Base-by-base conservation (phyloP, 805 yeast species). In the Debaryomyces prosopidis region DNA sequence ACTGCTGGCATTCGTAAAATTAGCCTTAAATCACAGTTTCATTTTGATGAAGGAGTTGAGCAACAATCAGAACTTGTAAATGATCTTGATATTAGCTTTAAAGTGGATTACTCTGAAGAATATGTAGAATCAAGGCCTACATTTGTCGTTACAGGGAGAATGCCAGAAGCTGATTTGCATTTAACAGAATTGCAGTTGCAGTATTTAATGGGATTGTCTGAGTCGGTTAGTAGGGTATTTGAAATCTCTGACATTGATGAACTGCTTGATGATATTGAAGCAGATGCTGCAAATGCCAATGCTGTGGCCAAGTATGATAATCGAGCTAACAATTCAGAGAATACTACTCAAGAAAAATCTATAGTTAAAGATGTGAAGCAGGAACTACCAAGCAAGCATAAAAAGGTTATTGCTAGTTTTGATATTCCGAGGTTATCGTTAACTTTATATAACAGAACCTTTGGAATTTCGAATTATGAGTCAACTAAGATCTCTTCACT, bases 181-280 rank as follows among this genome's bases (percentile, higher is more conserved):
- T 62, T 89, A 46, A 86, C 96, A 0, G 96, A 91, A 54, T 61
- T 80, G 28, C 97, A 91, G 60, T 67, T 85, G 26, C 66, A 72
- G 12, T 82, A 80, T 52, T 56, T 89, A 37, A 55, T 80, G 54
- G 66, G 75, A n/a, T 66, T 89, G 40, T 66, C 78, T 2, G 79
- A 76, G 38, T 74, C 82, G 6, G 61, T 89, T 1, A 71, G 85
- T 0, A 63, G 73, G 15, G 85, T 85, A 0, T 77, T 87, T 43
- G 64, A 71, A 12, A 57, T 67, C 5, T 42, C 56, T 7, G 60
- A 76, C 6, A 75, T 73, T 2, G 58, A 62, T 3, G 71, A 68
- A 0, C 57, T 73, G 2, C 53, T 77, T 38, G 77, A 74, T 26
- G 85, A 82, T 20, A 69, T 84, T 30, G 67, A 67, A 44, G 76